Evolutionary conservation across 345 rosid species (phyloP), one percentile per base, ranked within the genome.

Genomic region (Aurinia saxatilis): DNA sequence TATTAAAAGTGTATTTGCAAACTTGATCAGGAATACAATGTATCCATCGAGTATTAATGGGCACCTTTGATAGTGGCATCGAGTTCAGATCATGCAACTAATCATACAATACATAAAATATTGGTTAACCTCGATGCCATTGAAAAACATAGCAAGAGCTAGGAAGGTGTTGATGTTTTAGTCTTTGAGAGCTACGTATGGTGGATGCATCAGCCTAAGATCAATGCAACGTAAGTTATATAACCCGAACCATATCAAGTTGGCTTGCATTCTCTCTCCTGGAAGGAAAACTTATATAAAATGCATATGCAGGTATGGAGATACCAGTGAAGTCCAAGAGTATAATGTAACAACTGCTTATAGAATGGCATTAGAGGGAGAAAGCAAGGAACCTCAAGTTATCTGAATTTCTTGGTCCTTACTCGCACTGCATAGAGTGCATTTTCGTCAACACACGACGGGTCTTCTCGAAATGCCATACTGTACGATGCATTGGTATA

Each of bases 51-150:
- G 81, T 87, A 93, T 58, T 89, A 85, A 53, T 89, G 99, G 99
- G 99, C 97, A 8, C 99, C 98, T 1, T 93, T 93, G 45, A 80
- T 93, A 0, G 90, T 89, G 14, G 95, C 85, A 70, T 87, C 93
- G 2, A 84, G 81, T 52, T 93, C 97, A 29, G 99, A 93, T 70
- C 91, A 85, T 67, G 96, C 90, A 44, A 93, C 90, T 51, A 93
- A 93, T 57, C 99, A 89, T 31, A 87, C 91, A 0, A 90, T 93
- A 9, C 80, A 33, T 10, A 87, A 82, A 62, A 74, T 90, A 44
- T 82, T 89, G 33, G 97, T 93, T 13, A 82, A 63, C 74, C 97
- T 93, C 0, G 91, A 89, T 52, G 80, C 96, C 23, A 81, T 93
- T 25, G 78, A 83, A 49, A 87, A 82, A 75, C 97, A 89, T 74